Evolutionary conservation across 805 yeast species (phyloP), one percentile per base, ranked within the genome.

Genomic region (Jamesozyma spencerorum): DNA sequence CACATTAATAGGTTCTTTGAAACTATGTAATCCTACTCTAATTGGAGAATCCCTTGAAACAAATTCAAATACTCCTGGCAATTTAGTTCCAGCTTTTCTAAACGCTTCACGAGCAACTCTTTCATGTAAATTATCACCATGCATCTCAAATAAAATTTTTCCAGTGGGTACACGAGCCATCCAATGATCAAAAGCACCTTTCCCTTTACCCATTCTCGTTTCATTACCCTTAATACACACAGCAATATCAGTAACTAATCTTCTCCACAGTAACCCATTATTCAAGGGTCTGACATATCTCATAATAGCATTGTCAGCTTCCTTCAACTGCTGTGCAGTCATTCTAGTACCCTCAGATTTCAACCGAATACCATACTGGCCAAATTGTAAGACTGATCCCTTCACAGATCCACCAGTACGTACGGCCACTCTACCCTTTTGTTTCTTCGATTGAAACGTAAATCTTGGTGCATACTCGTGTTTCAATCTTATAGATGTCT

Each of bases 121-220:
- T 58, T 85, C 95, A 63, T 92, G 97, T 51, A 90, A 72, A 47
- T 74, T 68, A 14, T 78, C 81, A 47, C 81, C 83, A 31, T 67
- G 69, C 57, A 88, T 77, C 66, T 92, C 98, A 57, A 88, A 86
- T 18, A 88, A 69, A 32, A 92, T 79, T 57, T 87, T 88, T 3
- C 98, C 98, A 0, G 97, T 88, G 31, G 97, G 94, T 12, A 92
- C 92, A 55, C 98, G 78, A 27, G 80, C 84, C 54, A 94, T 94
- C 97, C 97, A 92, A 68, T 86, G 92, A 55, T 86, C 95, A 59
- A 92, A 90, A 0, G 88, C 81, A 65, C 98, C 98, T 66, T 92
- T 92, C 69, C 98, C 98, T 64, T 92, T 92, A 70, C 98, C 98
- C 98, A 92, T 92, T 80, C 98, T 92, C 10, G 96, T 86, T 62